These are phyloP conservation scores for Leccinum subspadiceum DNA, from an alignment of 1,284 basidiomycete species.

Conservation along the genomic window DNA sequence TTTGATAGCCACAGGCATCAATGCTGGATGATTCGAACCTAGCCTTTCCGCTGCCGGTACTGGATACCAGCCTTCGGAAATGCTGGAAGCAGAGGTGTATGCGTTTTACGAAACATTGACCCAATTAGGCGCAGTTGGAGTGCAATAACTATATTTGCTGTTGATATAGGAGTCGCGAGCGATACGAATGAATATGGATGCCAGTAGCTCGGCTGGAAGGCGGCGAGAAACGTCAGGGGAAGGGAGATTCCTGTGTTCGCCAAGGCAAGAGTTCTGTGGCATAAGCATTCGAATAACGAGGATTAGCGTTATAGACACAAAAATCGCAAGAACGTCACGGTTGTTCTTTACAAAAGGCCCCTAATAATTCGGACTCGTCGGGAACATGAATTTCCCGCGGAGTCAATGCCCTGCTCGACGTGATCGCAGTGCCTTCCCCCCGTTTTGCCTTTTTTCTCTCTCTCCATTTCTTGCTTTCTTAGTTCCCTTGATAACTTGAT, in stretches of 20 bases:
- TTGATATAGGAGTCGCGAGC: background rate
- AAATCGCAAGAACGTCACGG: too few relatives aligned
- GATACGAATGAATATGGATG: background rate
- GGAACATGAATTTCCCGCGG: too few relatives aligned
- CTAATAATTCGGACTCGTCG: too few relatives aligned
- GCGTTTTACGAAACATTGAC: background rate
- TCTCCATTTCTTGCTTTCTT: background rate
- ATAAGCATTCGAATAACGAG: too few relatives aligned
- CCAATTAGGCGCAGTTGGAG: background rate
- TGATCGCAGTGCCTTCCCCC: too few relatives aligned
- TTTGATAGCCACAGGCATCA: background rate
- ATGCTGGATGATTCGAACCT: background rate
- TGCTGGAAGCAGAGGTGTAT: background rate
- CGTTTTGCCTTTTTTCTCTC: background rate
- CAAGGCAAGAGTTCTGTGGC: background rate
- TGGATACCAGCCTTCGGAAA: background rate
- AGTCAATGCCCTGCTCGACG: too few relatives aligned
- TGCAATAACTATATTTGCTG: background rate
- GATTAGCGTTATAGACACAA: too few relatives aligned
- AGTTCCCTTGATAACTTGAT: background rate
- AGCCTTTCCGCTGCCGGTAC: too few relatives aligned
- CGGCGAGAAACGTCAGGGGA: background rate
- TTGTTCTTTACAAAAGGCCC: too few relatives aligned
- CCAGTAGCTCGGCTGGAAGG: background rate
- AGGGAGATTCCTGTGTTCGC: background rate